phyloP scores from a whole-genome alignment of 192 early-diverging fungal genomes.

The Allomyces macrogynus region DNA sequence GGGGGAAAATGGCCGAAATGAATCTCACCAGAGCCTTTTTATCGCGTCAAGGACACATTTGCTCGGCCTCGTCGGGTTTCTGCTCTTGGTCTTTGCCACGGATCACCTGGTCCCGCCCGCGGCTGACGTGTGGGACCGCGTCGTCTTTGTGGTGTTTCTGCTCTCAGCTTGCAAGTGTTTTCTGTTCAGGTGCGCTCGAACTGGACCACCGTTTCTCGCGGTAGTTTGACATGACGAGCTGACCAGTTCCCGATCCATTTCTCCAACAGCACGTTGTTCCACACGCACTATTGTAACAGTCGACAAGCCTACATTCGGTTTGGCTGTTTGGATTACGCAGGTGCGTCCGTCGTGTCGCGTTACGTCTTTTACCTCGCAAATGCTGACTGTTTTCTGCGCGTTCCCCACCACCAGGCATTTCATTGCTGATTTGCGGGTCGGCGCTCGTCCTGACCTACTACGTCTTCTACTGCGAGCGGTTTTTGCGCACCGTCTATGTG shows the following conservation, averaged over 20 bases:
- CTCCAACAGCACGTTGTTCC: neutral
- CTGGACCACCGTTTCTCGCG: too few relatives aligned
- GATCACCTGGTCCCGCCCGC: slow-evolving; percentile 9
- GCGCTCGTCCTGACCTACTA: slow-evolving; percentile 34
- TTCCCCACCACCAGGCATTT: slow-evolving; percentile 16
- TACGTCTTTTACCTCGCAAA: too few relatives aligned
- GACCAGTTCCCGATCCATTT: slow-evolving; percentile 7
- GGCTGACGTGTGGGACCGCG: slow-evolving; percentile 17
- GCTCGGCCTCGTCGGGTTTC: slow-evolving; percentile 32
- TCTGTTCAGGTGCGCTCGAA: neutral
- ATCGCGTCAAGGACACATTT: slow-evolving; percentile 20
- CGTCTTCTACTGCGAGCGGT: slow-evolving; percentile 28
- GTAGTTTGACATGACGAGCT: too few relatives aligned
- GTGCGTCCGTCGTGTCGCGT: neutral
- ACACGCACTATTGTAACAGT: slow-evolving; percentile 28
- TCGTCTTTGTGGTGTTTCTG: slow-evolving; percentile 31
- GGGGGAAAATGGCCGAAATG: neutral
- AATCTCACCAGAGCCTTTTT: neutral
- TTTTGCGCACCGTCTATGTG: slow-evolving; percentile 21
- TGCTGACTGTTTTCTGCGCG: too few relatives aligned
- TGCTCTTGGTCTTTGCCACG: slow-evolving; percentile 25
- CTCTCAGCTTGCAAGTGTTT: slow-evolving; percentile 14
- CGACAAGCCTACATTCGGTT: slow-evolving; percentile 20
- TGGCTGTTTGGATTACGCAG: neutral
- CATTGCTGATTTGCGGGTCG: slow-evolving; percentile 33